Percentiles rank a stretch among this genome's conserved stretches.
phyloP scores from a whole-genome alignment of 2,329 filamentous ascomycete genomes.

The Fusarium sp. region DNA sequence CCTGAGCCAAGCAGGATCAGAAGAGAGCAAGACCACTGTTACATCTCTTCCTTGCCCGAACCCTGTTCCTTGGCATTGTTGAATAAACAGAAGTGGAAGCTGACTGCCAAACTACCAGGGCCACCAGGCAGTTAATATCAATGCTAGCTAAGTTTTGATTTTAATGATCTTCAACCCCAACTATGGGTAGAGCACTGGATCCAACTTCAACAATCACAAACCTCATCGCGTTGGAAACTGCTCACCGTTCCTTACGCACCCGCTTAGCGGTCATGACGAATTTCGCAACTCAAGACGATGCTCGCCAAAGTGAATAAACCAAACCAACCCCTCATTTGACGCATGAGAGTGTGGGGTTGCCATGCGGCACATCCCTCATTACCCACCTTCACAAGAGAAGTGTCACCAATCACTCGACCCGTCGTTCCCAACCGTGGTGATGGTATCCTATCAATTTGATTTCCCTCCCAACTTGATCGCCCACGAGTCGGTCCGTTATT shows the following conservation, averaged over 20 bases:
- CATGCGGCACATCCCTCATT: slow-evolving; percentile 42
- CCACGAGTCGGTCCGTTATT: slow-evolving; percentile 49
- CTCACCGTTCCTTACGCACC: neutral
- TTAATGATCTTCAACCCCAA: neutral
- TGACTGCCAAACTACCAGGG: slow-evolving; percentile 10
- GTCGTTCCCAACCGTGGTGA: slow-evolving; percentile 43
- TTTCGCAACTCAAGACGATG: slow-evolving; percentile 5
- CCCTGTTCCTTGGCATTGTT: slow-evolving; percentile 39
- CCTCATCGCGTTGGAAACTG: neutral
- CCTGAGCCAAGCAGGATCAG: neutral
- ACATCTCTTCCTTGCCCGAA: slow-evolving; percentile 6
- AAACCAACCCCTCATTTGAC: slow-evolving; percentile 37
- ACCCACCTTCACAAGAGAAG: slow-evolving; percentile 28
- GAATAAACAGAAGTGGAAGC: slow-evolving; percentile 21
- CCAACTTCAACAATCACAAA: neutral
- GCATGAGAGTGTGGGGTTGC: slow-evolving; percentile 45
- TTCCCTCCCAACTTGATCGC: slow-evolving; percentile 32
- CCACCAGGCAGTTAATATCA: neutral
- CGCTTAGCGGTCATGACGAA: neutral
- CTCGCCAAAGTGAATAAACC: slow-evolving; percentile 7
- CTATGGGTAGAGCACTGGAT: neutral
- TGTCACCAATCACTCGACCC: slow-evolving; percentile 44
- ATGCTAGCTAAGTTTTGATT: neutral
- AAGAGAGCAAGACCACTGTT: slow-evolving; percentile 11
- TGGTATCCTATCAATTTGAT: slow-evolving; percentile 49